phyloP scores from a whole-genome alignment of 106 monocot genomes.

The Alisma plantagoaquatica region DNA sequence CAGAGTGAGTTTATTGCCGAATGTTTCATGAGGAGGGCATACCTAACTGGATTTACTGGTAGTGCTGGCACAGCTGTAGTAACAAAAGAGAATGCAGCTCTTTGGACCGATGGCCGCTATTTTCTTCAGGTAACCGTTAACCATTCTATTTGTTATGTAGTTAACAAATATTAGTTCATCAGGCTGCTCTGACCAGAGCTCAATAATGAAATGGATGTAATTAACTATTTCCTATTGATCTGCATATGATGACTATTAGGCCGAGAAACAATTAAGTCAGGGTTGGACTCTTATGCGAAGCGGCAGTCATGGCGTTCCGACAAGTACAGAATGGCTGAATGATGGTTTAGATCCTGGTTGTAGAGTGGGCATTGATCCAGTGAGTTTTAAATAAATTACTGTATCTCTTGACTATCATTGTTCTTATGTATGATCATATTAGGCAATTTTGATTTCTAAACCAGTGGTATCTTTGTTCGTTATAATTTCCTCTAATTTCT shows the following conservation, averaged over 20 bases:
- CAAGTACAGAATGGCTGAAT: slow-evolving; percentile 73
- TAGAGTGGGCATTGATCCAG: slow-evolving; percentile 88
- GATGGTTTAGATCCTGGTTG: slow-evolving; percentile 59
- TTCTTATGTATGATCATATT: no score
- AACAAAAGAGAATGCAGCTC: slow-evolving; percentile 68
- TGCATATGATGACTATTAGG: slow-evolving; percentile 22
- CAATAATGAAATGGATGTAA: no score
- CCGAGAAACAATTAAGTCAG: slow-evolving; percentile 62
- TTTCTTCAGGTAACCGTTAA: slow-evolving; percentile 61
- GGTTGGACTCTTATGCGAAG: slow-evolving; percentile 80
- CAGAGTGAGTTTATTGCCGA: slow-evolving; percentile 91
- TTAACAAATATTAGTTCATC: no score
- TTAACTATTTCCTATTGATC: neutral
- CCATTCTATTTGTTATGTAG: neutral
- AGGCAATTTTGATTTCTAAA: no score
- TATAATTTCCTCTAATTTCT: no score
- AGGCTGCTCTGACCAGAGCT: no score
- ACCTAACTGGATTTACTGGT: slow-evolving; percentile 67
- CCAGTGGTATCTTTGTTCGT: no score
- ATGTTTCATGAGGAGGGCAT: slow-evolving; percentile 70
- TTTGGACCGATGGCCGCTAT: slow-evolving; percentile 95
- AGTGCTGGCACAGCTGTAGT: slow-evolving; percentile 94
- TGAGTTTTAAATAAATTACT: no score
- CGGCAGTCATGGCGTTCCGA: slow-evolving; percentile 76
- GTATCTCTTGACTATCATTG: no score